phyloP scores from a whole-genome alignment of 306 rosid genomes.

The apple (Malus domestica) region DNA sequence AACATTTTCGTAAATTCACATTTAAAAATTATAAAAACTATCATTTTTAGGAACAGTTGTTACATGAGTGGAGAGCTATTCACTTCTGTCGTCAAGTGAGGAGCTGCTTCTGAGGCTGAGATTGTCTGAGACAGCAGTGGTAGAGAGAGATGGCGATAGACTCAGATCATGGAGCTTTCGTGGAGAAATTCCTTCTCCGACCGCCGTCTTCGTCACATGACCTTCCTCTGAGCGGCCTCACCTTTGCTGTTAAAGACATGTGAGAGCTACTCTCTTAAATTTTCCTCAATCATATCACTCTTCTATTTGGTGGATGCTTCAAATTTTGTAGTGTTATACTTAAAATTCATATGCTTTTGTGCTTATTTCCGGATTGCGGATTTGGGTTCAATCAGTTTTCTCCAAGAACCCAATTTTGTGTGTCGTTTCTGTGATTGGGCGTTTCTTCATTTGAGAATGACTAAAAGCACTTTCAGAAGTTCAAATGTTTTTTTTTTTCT shows the following conservation, averaged over 20 bases:
- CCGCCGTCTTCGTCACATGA: conserved; percentile 34
- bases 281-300: neutral
- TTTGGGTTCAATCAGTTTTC: too few relatives aligned
- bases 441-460: neutral
- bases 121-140: neutral
- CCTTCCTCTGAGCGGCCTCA: conserved; percentile 65
- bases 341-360: too few relatives aligned
- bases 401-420: neutral
- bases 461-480: too few relatives aligned
- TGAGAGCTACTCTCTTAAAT: conserved; percentile 19
- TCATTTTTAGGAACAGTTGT: too few relatives aligned
- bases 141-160: conserved; percentile 32
- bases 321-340: too few relatives aligned
- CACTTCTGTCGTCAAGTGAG: too few relatives aligned
- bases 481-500: too few relatives aligned
- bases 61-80: too few relatives aligned
- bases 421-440: neutral
- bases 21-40: too few relatives aligned
- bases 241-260: conserved; percentile 91
- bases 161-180: conserved; percentile 64
- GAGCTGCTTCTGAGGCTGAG: neutral
- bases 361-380: too few relatives aligned
- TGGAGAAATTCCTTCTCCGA: conserved; percentile 53
- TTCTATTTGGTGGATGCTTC: neutral
- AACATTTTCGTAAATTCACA: too few relatives aligned